Base-by-base conservation (phyloP, 2,329 filamentous ascomycete species). In the Aspergillus flavus region DNA sequence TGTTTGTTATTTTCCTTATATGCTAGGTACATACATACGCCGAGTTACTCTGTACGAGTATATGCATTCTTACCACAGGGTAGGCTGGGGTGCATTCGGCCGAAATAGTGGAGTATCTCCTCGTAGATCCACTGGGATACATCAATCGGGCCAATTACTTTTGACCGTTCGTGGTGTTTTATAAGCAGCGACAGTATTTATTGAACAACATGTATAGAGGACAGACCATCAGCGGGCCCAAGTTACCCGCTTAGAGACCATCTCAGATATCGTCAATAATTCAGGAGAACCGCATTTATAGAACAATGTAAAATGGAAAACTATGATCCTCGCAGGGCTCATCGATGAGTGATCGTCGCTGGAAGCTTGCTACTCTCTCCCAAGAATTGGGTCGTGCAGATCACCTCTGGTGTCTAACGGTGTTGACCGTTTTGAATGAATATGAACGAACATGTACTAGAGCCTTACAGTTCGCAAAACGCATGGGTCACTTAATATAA, bases 381-480 rank as follows among this genome's bases (percentile, higher is more conserved):
- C 54, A 48, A 58, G 50, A 57, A 61, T 53, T 58, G 30, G 59
- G 55, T 61, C 50, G 55, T 53, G 62, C 55, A 61, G 62, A 64
- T 64, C 62, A 36, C 41, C 54, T 39, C 56, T 58, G 46, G 54
- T 58, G 55, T 36, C 52, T 59, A 46, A 56, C 58, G 58, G 58
- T 43, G 50, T 43, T 39, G 30, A 53, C 32, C 57, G 57, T 43
- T 53, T 34, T 28, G 30, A 26, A 59, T 43, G 34, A 30, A 26
- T 34, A 55, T 39, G n/a, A 12, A 55, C 32, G 34, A 39, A 55
- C 34, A 55, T 39, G 52, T 39, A 41, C 52, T 55, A 55, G 26
- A 36, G 30, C 16, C 52, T 23, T 39, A 55, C 28, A 55, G 52
- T 39, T 41, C 32, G 30, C n/a, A 16, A 55, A 55, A 39, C 14